Percentiles rank a stretch among this genome's conserved stretches.
Evolutionary conservation across 768 basidiomycete genomes (phyloP).

Genomic region (Leccinum fibrillosum): DNA sequence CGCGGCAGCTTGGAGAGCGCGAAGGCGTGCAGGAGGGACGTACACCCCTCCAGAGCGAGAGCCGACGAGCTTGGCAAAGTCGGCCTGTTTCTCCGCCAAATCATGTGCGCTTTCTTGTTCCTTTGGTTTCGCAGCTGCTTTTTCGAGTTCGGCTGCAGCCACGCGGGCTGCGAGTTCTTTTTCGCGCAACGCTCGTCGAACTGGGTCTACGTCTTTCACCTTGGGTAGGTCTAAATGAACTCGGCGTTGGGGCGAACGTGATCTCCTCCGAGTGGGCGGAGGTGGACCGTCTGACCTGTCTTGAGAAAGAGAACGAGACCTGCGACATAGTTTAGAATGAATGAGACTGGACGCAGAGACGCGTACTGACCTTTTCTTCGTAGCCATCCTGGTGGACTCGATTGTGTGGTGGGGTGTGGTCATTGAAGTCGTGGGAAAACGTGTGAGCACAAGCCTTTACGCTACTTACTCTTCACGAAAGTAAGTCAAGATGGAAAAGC

Average conservation of each 20-base stretch:
- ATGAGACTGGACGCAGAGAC: too few species aligned
- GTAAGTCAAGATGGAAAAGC: constrained; percentile 41
- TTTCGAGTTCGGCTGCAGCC: constrained; percentile 67
- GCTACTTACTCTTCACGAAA: constrained; percentile 1
- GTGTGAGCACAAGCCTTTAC: too few species aligned
- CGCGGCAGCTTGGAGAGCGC: constrained; percentile 86
- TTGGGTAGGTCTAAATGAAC: constrained; percentile 40
- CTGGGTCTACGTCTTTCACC: constrained; percentile 74
- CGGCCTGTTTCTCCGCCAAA: constrained; percentile 68
- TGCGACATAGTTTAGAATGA: constrained; percentile 17
- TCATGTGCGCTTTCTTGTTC: constrained; percentile 44
- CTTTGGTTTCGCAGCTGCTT: constrained; percentile 48
- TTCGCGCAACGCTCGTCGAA: constrained; percentile 73
- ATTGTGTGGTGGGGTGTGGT: constrained; percentile 2
- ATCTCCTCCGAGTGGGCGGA: constrained; percentile 42
- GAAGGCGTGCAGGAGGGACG: constrained; percentile 89
- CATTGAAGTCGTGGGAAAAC: not conserved
- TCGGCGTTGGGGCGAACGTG: constrained; percentile 34
- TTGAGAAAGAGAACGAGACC: constrained; percentile 49
- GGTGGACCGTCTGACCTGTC: constrained; percentile 33
- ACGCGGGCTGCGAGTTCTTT: constrained; percentile 71
- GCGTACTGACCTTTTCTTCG: constrained; percentile 41
- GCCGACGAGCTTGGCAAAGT: constrained; percentile 82
- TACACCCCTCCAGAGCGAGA: constrained; percentile 93
- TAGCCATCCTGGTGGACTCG: constrained; percentile 34